phyloP scores from a whole-genome alignment of 805 yeast species.

The Starmerella vaccinii region DNA sequence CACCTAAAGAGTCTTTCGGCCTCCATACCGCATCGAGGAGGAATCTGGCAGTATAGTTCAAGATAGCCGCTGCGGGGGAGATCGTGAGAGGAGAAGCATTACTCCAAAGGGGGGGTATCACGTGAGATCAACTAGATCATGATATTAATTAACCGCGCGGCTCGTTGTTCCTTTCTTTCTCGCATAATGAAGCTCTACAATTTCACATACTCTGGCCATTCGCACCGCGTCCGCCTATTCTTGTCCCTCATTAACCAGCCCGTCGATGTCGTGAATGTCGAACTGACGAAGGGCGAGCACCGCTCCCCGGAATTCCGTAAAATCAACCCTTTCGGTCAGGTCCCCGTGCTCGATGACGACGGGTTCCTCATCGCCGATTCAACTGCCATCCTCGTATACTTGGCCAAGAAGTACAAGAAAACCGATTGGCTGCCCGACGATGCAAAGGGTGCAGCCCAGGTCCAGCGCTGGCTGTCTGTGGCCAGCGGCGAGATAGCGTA shows the following conservation, averaged over 20 bases:
- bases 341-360: neutral
- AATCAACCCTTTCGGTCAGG: neutral
- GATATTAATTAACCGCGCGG: too few species aligned
- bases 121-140: too few species aligned
- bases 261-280: neutral
- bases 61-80: too few species aligned
- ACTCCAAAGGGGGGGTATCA: too few species aligned
- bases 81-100: too few species aligned
- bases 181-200: neutral
- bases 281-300: neutral
- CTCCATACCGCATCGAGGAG: too few species aligned
- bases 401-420: neutral
- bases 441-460: neutral
- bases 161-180: neutral
- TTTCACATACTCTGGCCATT: neutral
- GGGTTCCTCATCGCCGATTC: neutral
- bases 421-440: neutral
- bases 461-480: neutral
- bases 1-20: too few species aligned
- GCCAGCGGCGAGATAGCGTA: neutral
- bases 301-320: neutral
- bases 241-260: neutral
- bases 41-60: too few species aligned
- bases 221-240: neutral
- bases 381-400: neutral